Evolutionary conservation across 2,329 filamentous ascomycete genomes (phyloP).

Genomic region (Diplodia seriata): DNA sequence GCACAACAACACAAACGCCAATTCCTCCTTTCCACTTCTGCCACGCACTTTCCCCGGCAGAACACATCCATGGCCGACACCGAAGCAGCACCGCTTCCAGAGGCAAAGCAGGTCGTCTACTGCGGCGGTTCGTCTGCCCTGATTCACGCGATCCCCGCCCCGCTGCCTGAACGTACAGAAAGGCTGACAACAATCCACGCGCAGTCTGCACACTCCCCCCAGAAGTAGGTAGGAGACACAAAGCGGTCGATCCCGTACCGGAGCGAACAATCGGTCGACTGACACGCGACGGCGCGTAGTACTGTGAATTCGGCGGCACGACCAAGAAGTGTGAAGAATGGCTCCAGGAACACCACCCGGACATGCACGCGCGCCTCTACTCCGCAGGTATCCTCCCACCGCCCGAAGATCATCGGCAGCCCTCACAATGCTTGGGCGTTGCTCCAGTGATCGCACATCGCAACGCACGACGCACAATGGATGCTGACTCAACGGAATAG

Average conservation of each 20-base stretch:
- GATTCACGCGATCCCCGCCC: background rate
- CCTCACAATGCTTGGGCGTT: background rate
- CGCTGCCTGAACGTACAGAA: background rate
- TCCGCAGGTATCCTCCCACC: constrained; percentile 70
- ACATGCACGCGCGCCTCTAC: constrained; percentile 81
- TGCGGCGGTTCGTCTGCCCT: constrained; percentile 62
- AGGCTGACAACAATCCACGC: constrained; percentile 10
- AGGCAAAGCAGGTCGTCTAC: constrained; percentile 65
- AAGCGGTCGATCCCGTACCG: background rate
- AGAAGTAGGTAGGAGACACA: constrained; percentile 63
- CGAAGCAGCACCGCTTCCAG: constrained; percentile 35
- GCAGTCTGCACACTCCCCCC: constrained; percentile 70
- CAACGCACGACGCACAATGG: background rate
- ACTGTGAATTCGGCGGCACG: constrained; percentile 97
- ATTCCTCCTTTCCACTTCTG: background rate
- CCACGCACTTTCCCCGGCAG: background rate
- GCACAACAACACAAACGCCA: background rate
- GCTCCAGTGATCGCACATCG: background rate
- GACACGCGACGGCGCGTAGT: constrained; percentile 62
- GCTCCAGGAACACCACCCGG: constrained; percentile 77
- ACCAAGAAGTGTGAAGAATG: constrained; percentile 97
- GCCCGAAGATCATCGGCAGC: background rate
- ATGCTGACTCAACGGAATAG: constrained; percentile 36
- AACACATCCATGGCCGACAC: constrained; percentile 33
- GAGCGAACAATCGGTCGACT: constrained; percentile 4